Evolutionary conservation across 208 protist species (phyloP).

Genomic region (Acanthamoeba sp.): DNA sequence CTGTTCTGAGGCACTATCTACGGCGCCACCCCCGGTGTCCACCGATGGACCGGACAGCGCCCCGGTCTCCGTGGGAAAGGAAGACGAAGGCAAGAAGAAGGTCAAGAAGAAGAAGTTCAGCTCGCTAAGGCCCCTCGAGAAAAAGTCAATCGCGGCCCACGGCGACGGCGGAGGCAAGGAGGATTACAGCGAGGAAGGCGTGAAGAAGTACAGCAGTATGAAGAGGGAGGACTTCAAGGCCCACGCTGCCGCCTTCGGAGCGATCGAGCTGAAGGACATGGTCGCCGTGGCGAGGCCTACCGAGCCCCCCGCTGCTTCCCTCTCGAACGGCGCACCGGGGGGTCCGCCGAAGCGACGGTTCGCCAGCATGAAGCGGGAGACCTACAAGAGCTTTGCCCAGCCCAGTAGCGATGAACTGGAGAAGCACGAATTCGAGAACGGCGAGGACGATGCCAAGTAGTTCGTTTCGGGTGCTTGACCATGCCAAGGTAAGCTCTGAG

Average conservation of each 20-base stretch:
- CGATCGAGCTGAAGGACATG: conserved; percentile 44
- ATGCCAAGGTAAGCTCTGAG: too few relatives aligned
- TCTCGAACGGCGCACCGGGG: not conserved
- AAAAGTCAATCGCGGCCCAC: not conserved
- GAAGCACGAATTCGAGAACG: not conserved
- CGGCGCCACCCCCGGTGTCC: not conserved
- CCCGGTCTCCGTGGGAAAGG: not conserved
- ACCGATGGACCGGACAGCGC: not conserved
- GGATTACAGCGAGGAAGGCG: not conserved
- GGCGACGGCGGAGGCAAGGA: not conserved
- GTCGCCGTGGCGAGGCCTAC: not conserved
- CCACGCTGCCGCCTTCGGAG: conserved; percentile 2
- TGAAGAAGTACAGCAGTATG: conserved; percentile 9
- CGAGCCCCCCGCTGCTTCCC: not conserved
- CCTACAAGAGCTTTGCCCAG: not conserved
- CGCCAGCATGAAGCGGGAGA: conserved; percentile 38
- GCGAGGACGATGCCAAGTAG: not conserved
- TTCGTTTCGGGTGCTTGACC: too few relatives aligned
- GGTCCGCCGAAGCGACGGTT: not conserved
- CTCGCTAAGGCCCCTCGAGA: not conserved
- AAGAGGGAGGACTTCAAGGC: conserved; percentile 30
- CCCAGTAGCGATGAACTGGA: not conserved
- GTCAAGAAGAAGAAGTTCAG: conserved; percentile 12
- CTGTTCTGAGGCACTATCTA: not conserved
- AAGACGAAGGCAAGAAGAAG: not conserved